These are phyloP conservation scores for Trichoderma sp. DNA, from an alignment of 2,329 filamentous ascomycete species.

Conservation along the genomic window DNA sequence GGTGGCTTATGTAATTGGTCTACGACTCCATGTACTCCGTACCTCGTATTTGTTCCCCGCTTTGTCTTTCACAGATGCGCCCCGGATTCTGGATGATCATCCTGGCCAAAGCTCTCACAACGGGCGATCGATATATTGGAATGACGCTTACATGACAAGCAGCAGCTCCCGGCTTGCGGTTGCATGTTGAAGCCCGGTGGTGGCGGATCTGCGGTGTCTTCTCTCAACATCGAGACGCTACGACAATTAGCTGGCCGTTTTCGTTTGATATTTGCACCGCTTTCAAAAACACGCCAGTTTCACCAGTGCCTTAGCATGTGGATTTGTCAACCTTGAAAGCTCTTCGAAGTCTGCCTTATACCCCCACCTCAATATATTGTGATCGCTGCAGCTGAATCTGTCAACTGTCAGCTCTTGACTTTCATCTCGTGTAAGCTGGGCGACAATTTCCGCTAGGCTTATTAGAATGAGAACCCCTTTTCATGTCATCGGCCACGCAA, in stretches of 20 bases:
- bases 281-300: background rate
- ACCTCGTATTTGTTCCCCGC: constrained; percentile 11
- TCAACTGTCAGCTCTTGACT: background rate
- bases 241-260: background rate
- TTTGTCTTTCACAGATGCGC: constrained; percentile 12
- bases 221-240: background rate
- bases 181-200: background rate
- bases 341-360: background rate
- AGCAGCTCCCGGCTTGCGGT: background rate
- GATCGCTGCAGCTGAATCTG: background rate
- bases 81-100: constrained; percentile 15
- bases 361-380: background rate
- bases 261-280: background rate
- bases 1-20: background rate
- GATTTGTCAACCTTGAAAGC: background rate
- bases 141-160: constrained; percentile 18
- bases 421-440: background rate
- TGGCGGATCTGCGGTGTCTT: background rate
- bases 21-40: background rate
- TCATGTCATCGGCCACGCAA: background rate
- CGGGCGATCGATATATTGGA: constrained; percentile 12
- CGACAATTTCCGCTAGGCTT: background rate
- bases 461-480: background rate
- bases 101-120: constrained; percentile 1
- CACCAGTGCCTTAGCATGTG: background rate